phyloP scores from a whole-genome alignment of 2,329 filamentous ascomycete species.

The Colletotrichum orchidophilum region DNA sequence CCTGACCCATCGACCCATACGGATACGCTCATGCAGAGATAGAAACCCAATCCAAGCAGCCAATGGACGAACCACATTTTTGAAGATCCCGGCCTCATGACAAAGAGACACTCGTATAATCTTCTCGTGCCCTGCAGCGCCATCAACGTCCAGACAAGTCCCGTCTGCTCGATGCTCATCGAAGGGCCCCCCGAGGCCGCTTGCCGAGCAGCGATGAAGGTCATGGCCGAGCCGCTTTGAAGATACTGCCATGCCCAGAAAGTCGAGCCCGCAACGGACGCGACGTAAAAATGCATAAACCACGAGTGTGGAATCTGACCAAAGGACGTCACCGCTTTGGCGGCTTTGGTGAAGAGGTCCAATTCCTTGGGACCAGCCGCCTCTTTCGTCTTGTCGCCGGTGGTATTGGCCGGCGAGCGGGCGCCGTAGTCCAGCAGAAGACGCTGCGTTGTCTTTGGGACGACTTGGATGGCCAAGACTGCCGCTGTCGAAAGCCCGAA shows the following conservation, averaged over 20 bases:
- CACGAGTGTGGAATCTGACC: constrained; percentile 83
- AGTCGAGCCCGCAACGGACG: constrained; percentile 73
- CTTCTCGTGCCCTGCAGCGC: constrained; percentile 78
- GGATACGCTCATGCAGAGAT: constrained; percentile 75
- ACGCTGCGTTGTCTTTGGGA: constrained; percentile 55
- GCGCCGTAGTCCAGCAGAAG: constrained; percentile 63
- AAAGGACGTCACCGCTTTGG: constrained; percentile 43
- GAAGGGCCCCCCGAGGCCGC: constrained; percentile 41
- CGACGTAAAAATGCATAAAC: constrained; percentile 88
- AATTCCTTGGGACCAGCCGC: constrained; percentile 11
- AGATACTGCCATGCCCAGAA: constrained; percentile 79
- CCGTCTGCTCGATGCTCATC: constrained; percentile 71
- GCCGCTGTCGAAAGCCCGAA: constrained; percentile 54
- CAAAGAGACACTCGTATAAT: constrained; percentile 76
- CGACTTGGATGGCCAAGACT: constrained; percentile 52
- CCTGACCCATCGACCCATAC: constrained; percentile 87
- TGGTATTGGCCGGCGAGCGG: constrained; percentile 43
- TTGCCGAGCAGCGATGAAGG: constrained; percentile 53
- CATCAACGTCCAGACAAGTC: constrained; percentile 77
- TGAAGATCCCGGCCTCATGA: constrained; percentile 74
- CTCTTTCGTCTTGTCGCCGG: constrained; percentile 19
- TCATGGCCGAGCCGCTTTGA: constrained; percentile 62
- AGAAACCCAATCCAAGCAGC: constrained; percentile 81
- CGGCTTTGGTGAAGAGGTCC: constrained; percentile 6
- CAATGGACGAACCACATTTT: constrained; percentile 90